These are phyloP conservation scores for Zostera marina DNA, from an alignment of 116 monocot species.

Conservation along the genomic window DNA sequence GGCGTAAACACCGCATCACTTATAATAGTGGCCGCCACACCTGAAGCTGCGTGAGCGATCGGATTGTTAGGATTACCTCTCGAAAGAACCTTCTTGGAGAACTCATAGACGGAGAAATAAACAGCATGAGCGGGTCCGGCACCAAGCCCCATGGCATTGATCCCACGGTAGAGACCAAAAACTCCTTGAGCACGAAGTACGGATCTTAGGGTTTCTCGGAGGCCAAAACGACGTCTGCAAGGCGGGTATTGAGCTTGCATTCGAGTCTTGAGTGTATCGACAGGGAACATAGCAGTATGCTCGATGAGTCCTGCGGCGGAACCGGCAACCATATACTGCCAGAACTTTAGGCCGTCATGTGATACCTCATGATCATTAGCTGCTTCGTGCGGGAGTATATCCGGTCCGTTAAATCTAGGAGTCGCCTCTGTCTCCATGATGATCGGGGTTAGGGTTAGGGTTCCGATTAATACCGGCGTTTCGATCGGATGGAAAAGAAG, in stretches of 20 bases:
- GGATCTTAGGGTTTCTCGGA: slow-evolving; percentile 33
- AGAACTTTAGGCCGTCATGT: slow-evolving; percentile 74
- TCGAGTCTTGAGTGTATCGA: slow-evolving; percentile 85
- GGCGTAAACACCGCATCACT: slow-evolving; percentile 82
- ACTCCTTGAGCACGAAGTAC: slow-evolving; percentile 28
- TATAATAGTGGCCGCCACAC: slow-evolving; percentile 58
- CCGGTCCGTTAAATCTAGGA: slow-evolving; percentile 24
- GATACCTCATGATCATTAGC: slow-evolving; percentile 2
- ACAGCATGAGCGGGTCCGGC: slow-evolving; percentile 86
- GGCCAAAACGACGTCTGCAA: slow-evolving; percentile 18
- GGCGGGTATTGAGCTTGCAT: slow-evolving; percentile 50
- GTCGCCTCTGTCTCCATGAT: slow-evolving; percentile 18
- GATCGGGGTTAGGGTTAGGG: background rate
- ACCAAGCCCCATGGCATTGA: slow-evolving; percentile 80
- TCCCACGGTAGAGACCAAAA: slow-evolving; percentile 59
- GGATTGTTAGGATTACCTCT: slow-evolving; percentile 35
- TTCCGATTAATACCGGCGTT: no score
- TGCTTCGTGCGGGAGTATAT: slow-evolving; percentile 14
- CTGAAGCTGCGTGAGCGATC: slow-evolving; percentile 45
- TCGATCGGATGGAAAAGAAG: no score
- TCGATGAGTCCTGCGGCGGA: slow-evolving; percentile 74
- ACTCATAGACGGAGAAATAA: slow-evolving; percentile 88
- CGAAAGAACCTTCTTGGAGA: slow-evolving; percentile 43
- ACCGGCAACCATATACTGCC: slow-evolving; percentile 85
- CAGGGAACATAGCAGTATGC: slow-evolving; percentile 84